phyloP scores from a whole-genome alignment of 2,329 filamentous ascomycete species.

The Diplodia intermedia region DNA sequence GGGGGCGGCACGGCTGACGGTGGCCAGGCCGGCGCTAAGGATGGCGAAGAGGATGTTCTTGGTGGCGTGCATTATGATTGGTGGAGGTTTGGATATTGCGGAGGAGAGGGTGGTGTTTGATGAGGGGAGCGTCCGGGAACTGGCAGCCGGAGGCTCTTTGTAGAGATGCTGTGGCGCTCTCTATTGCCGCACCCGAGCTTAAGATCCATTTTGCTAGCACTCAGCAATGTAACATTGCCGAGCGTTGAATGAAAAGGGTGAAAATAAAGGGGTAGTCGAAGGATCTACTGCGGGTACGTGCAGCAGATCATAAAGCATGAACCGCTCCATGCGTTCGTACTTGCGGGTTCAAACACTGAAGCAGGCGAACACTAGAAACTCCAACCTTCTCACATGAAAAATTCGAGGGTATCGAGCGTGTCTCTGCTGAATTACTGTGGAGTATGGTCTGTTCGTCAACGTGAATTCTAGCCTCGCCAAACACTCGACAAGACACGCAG shows the following conservation, averaged over 20 bases:
- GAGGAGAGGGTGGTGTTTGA: neutral
- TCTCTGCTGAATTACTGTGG: too few relatives aligned
- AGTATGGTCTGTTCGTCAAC: too few relatives aligned
- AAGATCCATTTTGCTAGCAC: neutral
- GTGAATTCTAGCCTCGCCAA: too few relatives aligned
- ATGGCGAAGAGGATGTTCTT: conserved; percentile 55
- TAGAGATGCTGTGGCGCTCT: neutral
- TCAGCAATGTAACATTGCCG: neutral
- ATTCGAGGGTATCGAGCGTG: too few relatives aligned
- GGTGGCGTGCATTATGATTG: conserved; percentile 44
- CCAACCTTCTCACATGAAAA: neutral
- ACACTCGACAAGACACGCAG: too few relatives aligned
- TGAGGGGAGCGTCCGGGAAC: neutral
- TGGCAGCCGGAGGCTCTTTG: conserved; percentile 1
- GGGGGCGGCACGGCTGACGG: conserved; percentile 45
- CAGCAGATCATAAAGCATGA: conserved; percentile 14
- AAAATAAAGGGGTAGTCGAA: conserved; percentile 5
- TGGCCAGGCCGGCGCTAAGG: conserved; percentile 61
- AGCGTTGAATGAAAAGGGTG: conserved; percentile 6
- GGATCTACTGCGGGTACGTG: conserved; percentile 2
- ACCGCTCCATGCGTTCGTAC: neutral
- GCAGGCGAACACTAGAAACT: neutral
- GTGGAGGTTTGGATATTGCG: conserved; percentile 22
- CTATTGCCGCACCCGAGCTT: neutral
- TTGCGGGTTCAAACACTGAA: neutral